phyloP scores from a whole-genome alignment of 805 yeast species.

The Candida xiaguanensis region DNA sequence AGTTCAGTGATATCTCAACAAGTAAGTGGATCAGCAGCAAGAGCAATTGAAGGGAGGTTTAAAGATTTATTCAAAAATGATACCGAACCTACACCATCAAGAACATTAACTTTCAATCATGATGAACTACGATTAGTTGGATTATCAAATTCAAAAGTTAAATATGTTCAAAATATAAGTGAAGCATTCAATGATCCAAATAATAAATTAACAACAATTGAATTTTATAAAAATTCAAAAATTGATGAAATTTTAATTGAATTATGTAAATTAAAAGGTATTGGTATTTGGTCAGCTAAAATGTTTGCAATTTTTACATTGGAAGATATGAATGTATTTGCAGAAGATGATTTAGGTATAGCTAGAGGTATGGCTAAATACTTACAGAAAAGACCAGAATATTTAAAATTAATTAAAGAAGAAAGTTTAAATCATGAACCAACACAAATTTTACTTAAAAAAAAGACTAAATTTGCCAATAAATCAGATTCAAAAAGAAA shows the following conservation, averaged over 20 bases:
- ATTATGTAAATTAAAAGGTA: conserved; percentile 58
- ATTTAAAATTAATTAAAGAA: conserved; percentile 41
- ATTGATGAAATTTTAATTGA: conserved; percentile 47
- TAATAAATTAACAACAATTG: conserved; percentile 25
- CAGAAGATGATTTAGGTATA: conserved; percentile 78
- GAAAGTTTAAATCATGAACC: conserved; percentile 30
- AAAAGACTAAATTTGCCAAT: conserved; percentile 34
- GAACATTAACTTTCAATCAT: conserved; percentile 34
- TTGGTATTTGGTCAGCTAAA: conserved; percentile 84
- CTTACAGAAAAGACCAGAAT: conserved; percentile 48
- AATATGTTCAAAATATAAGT: conserved; percentile 56
- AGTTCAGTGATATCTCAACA: conserved; percentile 63
- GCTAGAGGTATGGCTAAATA: conserved; percentile 76
- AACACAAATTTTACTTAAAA: conserved; percentile 26
- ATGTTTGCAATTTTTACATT: conserved; percentile 80
- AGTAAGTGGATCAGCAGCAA: conserved; percentile 78
- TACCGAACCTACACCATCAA: conserved; percentile 49
- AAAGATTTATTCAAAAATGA: conserved; percentile 23
- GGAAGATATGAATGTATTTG: conserved; percentile 64
- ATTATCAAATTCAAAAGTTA: conserved; percentile 62
- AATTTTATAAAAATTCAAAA: conserved; percentile 32
- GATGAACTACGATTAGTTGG: conserved; percentile 63
- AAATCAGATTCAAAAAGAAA: conserved; percentile 43
- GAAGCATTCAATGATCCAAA: conserved; percentile 44
- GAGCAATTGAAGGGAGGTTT: conserved; percentile 53